A percentile compares a stretch with the other conserved stretches of the same genome.
These are phyloP conservation scores for Elaphomyces granulatus DNA, from an alignment of 495 filamentous ascomycete genomes.

Conservation along the genomic window DNA sequence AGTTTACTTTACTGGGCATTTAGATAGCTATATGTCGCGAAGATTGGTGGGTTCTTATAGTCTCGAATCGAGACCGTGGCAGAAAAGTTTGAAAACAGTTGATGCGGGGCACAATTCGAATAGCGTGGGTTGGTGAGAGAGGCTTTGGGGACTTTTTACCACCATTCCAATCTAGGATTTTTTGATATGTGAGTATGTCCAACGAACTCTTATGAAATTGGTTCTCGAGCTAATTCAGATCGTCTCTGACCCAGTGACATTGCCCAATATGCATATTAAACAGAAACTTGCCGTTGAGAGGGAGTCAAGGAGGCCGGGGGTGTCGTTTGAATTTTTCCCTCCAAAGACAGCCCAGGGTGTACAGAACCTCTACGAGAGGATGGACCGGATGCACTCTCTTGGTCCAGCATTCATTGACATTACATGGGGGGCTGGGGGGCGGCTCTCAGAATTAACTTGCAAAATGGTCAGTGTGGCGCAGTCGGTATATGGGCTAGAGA, in stretches of 20 bases:
- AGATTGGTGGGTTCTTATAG: too few relatives aligned
- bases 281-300: slow-evolving; percentile 82
- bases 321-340: slow-evolving; percentile 99
- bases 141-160: not conserved
- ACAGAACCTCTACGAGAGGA: slow-evolving; percentile 97
- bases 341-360: slow-evolving; percentile 98
- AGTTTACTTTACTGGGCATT: too few relatives aligned
- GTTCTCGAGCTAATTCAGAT: slow-evolving; percentile 2
- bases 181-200: too few relatives aligned
- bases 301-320: slow-evolving; percentile 58
- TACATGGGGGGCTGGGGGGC: slow-evolving; percentile 95
- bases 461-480: slow-evolving; percentile 98
- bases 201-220: not conserved
- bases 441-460: slow-evolving; percentile 77
- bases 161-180: too few relatives aligned
- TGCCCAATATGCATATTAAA: slow-evolving; percentile 64
- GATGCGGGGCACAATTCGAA: not conserved
- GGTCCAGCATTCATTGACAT: slow-evolving; percentile 95
- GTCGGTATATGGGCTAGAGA: slow-evolving; percentile 91
- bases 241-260: not conserved
- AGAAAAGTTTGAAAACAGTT: too few relatives aligned
- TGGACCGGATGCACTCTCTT: slow-evolving; percentile 95
- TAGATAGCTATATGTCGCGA: too few relatives aligned
- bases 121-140: not conserved
- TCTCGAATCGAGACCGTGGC: too few relatives aligned